A percentile compares a stretch with the other conserved stretches of the same genome.
These are phyloP conservation scores for Phylloporus scabripes DNA, from an alignment of 768 basidiomycete species.

Conservation along the genomic window DNA sequence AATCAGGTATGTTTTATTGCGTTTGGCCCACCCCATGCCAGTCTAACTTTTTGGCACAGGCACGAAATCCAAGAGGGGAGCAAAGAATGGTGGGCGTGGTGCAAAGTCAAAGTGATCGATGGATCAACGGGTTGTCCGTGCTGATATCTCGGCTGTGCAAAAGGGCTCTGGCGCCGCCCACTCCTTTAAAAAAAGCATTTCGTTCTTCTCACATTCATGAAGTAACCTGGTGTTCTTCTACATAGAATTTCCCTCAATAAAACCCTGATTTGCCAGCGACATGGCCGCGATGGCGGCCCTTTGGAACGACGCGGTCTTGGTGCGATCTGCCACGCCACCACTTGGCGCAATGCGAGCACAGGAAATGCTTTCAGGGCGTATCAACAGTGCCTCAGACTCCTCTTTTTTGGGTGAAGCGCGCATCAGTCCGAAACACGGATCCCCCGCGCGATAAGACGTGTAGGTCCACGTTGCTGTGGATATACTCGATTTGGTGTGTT, in stretches of 20 bases:
- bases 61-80: neutral
- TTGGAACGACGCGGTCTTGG: neutral
- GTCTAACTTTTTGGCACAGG: conserved; percentile 12
- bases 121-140: conserved; percentile 1
- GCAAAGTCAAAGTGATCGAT: neutral
- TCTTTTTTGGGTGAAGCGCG: neutral
- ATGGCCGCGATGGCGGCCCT: too few relatives aligned
- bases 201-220: neutral
- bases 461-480: conserved; percentile 16
- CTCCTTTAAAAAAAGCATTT: conserved; percentile 1
- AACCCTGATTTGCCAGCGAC: conserved; percentile 2
- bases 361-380: neutral
- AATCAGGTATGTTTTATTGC: conserved; percentile 13
- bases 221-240: conserved; percentile 20
- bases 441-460: conserved; percentile 13
- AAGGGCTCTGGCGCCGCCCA: neutral
- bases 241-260: conserved; percentile 1
- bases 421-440: conserved; percentile 7
- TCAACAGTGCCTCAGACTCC: neutral
- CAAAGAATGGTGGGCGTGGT: neutral
- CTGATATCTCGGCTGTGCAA: neutral
- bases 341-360: neutral
- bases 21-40: neutral
- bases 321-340: neutral
- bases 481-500: conserved; percentile 1